phyloP scores from a whole-genome alignment of 2,329 filamentous ascomycete species.

The Aspergillus calidoustus region DNA sequence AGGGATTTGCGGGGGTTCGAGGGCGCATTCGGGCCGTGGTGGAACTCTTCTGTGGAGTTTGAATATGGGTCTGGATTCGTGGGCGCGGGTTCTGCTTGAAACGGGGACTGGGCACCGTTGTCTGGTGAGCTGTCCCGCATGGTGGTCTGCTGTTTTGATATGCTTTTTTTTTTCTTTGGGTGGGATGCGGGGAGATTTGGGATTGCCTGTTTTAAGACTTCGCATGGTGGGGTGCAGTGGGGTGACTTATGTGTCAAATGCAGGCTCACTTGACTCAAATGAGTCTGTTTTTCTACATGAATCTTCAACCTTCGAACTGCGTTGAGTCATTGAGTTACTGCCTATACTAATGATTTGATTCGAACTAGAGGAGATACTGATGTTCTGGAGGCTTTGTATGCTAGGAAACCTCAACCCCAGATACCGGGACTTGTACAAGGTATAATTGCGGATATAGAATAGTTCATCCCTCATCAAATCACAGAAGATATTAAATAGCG shows the following conservation, averaged over 20 bases:
- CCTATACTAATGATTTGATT: neutral
- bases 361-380: too few relatives aligned
- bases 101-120: neutral
- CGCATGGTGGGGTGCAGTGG: neutral
- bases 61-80: neutral
- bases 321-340: too few relatives aligned
- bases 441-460: conserved; percentile 9
- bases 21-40: neutral
- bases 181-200: conserved; percentile 4
- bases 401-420: neutral
- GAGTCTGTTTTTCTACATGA: neutral
- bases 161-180: neutral
- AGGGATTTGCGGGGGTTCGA: conserved; percentile 26
- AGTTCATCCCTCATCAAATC: conserved; percentile 16
- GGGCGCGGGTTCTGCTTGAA: neutral
- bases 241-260: too few relatives aligned
- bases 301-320: neutral
- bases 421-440: conserved; percentile 12
- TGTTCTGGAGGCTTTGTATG: neutral
- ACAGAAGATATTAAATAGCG: conserved; percentile 11
- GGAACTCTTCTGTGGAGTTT: neutral
- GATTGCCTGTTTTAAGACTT: neutral
- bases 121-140: conserved; percentile 6
- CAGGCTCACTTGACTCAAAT: too few relatives aligned
- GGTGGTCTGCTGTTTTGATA: neutral